Evolutionary conservation across 176 grass and related monocot species (phyloP).

Genomic region (Triticum monococcum): DNA sequence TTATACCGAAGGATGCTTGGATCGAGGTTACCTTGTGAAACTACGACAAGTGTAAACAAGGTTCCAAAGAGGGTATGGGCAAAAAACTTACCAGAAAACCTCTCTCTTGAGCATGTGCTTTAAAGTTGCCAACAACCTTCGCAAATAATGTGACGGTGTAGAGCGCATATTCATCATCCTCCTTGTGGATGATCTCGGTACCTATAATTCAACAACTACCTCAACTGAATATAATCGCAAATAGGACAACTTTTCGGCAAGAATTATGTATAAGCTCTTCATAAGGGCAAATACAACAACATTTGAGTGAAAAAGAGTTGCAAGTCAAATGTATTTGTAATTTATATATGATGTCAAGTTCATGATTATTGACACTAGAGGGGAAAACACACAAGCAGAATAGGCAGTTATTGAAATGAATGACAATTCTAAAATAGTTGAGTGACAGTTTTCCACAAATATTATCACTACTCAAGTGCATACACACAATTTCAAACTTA

Average conservation of each 20-base stretch:
- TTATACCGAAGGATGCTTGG: not conserved
- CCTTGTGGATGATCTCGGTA: conserved; percentile 79
- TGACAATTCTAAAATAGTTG: not conserved
- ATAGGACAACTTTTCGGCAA: not conserved
- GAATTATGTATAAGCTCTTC: not conserved
- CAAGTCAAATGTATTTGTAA: not conserved
- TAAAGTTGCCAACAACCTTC: conserved; percentile 88
- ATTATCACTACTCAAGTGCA: not conserved
- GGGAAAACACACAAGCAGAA: not conserved
- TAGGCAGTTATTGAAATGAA: conserved; percentile 3
- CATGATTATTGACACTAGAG: not conserved
- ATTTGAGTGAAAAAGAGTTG: not conserved
- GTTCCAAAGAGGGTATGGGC: not conserved
- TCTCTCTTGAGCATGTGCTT: conserved; percentile 66
- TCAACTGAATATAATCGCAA: not conserved
- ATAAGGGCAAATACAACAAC: not conserved
- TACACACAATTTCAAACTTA: conserved; percentile 17
- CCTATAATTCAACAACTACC: conserved; percentile 47
- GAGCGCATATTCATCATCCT: conserved; percentile 89
- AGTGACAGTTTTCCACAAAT: not conserved
- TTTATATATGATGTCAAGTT: not conserved
- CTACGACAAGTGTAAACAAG: not conserved
- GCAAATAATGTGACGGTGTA: conserved; percentile 90
- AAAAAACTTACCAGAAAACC: conserved; percentile 69
- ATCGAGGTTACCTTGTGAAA: not conserved